Base-by-base conservation (phyloP, 2,329 filamentous ascomycete species). In the Venturia pyrina region DNA sequence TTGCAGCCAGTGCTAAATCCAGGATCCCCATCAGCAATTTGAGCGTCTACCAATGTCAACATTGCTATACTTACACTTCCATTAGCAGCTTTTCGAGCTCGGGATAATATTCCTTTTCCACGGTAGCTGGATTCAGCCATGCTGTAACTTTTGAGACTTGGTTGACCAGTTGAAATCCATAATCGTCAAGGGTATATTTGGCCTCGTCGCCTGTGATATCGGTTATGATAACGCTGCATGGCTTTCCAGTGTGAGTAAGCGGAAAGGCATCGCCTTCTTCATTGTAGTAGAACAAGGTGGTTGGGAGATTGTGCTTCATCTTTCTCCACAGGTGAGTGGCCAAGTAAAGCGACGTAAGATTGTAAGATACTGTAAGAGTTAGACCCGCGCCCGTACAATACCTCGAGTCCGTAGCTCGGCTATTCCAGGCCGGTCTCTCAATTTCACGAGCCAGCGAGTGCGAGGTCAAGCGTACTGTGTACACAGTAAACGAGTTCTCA, bases 21-120 rank as follows among this genome's bases (percentile, higher is more conserved):
- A 21, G 15, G 5, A 21, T 17, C 10, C 24, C 24, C 24, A 56
- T 56, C 24, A 28, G 24, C 50, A 61, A 19, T 7, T 61, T 43
- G 1, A 13, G 13, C 17, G 11, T 10, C 17, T 28, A 43, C 32
- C 7, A 17, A 13, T 53, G 11, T 10, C 28, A 56, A 17, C n/a
- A 3, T 21, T 7, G 15, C 44, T 11, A 71, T 73, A 64, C 68
- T 43, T 50, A 76, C 74, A 70, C 75, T 63, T 76, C 71, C 67
- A 76, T 77, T 41, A 78, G 64, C n/a, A 78, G 64, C 56, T 75
- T 68, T 46, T 74, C 73, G 21, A 66, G 46, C 44, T 66, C 66
- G 44, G 66, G 66, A 46, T 67, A 67, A 41, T 66, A 67, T 19
- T 67, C 34, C 15, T 24, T 56, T 32, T 43, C 48, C 24, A 67